These are phyloP conservation scores for Globisporangium emineosum DNA, from an alignment of 352 stramenopile genomes.

Conservation along the genomic window DNA sequence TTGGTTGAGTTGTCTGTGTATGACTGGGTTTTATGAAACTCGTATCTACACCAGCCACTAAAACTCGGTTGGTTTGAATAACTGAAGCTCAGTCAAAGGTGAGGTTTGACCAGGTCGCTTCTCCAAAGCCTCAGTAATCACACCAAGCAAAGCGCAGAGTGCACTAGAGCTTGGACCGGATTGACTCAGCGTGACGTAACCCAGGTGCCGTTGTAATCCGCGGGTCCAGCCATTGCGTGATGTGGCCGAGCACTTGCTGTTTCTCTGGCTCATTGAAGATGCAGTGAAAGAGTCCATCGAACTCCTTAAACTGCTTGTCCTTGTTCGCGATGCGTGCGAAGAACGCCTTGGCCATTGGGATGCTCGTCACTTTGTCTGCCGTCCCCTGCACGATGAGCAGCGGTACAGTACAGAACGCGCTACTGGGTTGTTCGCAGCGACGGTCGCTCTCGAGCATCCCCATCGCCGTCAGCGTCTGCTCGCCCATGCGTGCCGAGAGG, in stretches of 20 bases:
- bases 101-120: too few species aligned
- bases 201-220: not conserved
- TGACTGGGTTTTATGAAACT: too few species aligned
- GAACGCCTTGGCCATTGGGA: slow-evolving; percentile 21
- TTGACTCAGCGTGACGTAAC: not conserved
- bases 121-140: too few species aligned
- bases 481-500: slow-evolving; percentile 40
- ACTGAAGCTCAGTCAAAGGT: too few species aligned
- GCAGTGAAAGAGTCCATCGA: slow-evolving; percentile 31
- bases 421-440: slow-evolving; percentile 16
- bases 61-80: too few species aligned
- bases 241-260: slow-evolving; percentile 25
- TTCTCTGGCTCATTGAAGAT: slow-evolving; percentile 36
- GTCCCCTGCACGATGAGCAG: slow-evolving; percentile 32
- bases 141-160: not conserved
- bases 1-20: too few species aligned
- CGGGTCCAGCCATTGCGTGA: slow-evolving; percentile 8
- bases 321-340: slow-evolving; percentile 23
- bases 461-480: slow-evolving; percentile 27
- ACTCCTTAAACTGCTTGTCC: slow-evolving; percentile 38
- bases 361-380: slow-evolving; percentile 31
- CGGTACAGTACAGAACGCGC: slow-evolving; percentile 26
- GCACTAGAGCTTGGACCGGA: not conserved
- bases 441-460: slow-evolving; percentile 12
- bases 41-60: too few species aligned